Evolutionary conservation across 1,284 basidiomycete genomes (phyloP).

Genomic region (Anthracocystis panici-leucophaei): DNA sequence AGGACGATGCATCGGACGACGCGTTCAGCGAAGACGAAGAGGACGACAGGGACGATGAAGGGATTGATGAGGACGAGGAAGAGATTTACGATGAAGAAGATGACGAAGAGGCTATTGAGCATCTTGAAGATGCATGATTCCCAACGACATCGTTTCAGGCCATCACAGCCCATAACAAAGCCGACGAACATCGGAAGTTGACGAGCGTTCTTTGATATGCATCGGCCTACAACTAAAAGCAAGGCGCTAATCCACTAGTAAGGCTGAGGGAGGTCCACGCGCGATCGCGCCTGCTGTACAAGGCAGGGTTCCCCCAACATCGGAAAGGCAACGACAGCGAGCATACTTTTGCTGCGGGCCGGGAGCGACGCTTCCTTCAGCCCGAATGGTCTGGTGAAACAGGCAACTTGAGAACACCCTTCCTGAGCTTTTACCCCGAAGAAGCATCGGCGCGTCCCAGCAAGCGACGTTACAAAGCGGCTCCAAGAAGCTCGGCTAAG

Average conservation of each 20-base stretch:
- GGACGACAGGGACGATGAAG: constrained; percentile 7
- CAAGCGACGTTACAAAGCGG: neutral
- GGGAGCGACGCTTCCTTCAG: too few species aligned
- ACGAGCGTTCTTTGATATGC: too few species aligned
- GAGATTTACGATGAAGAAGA: constrained; percentile 25
- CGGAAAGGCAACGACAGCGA: too few species aligned
- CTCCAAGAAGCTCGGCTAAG: constrained; percentile 6
- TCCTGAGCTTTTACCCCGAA: neutral
- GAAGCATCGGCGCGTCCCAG: neutral
- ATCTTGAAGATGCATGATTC: constrained; percentile 14
- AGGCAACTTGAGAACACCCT: too few species aligned
- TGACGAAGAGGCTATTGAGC: constrained; percentile 22
- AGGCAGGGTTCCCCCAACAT: too few species aligned
- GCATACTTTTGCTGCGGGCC: too few species aligned
- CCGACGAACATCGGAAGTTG: too few species aligned
- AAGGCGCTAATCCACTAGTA: too few species aligned
- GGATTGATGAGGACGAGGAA: constrained; percentile 29
- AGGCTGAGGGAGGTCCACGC: too few species aligned
- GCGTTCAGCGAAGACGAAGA: constrained; percentile 48
- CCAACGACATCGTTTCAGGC: neutral
- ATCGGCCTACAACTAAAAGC: too few species aligned
- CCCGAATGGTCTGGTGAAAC: too few species aligned
- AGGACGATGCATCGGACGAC: constrained; percentile 51
- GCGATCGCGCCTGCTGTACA: too few species aligned
- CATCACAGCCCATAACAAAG: neutral